phyloP scores from a whole-genome alignment of 345 rosid species.

The Dovyalis caffra region DNA sequence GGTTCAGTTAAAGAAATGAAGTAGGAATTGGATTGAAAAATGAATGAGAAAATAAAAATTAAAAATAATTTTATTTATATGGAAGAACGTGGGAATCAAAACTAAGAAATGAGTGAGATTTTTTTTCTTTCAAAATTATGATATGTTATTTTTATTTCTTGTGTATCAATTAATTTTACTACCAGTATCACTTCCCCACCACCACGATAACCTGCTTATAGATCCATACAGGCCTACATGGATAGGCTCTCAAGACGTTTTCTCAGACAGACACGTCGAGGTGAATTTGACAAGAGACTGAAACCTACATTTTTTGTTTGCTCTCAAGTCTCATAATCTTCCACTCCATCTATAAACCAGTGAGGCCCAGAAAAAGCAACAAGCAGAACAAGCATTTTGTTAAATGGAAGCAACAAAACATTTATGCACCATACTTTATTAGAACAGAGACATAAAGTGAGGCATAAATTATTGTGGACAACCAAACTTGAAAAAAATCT shows the following conservation, averaged over 20 bases:
- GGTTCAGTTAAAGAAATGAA: too few species aligned
- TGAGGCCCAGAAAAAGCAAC: background rate
- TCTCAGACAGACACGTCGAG: background rate
- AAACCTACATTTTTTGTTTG: conserved; percentile 16
- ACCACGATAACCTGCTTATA: background rate
- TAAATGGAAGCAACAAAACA: background rate
- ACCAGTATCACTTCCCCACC: too few species aligned
- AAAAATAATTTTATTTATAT: too few species aligned
- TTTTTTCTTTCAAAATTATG: too few species aligned
- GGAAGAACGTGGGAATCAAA: too few species aligned
- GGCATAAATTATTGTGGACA: background rate
- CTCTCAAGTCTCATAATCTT: conserved; percentile 38
- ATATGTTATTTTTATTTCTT: too few species aligned
- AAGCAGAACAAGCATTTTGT: background rate
- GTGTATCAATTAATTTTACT: too few species aligned
- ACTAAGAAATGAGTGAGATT: too few species aligned
- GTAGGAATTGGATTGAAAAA: too few species aligned
- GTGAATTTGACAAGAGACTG: background rate
- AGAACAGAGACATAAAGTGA: background rate
- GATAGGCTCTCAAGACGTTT: background rate
- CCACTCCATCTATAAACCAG: conserved; percentile 38
- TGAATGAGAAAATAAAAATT: too few species aligned
- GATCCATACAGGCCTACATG: background rate
- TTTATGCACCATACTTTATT: too few species aligned
- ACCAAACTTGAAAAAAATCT: background rate